phyloP scores from a whole-genome alignment of 495 filamentous ascomycete species.

The Tricharina praecox region DNA sequence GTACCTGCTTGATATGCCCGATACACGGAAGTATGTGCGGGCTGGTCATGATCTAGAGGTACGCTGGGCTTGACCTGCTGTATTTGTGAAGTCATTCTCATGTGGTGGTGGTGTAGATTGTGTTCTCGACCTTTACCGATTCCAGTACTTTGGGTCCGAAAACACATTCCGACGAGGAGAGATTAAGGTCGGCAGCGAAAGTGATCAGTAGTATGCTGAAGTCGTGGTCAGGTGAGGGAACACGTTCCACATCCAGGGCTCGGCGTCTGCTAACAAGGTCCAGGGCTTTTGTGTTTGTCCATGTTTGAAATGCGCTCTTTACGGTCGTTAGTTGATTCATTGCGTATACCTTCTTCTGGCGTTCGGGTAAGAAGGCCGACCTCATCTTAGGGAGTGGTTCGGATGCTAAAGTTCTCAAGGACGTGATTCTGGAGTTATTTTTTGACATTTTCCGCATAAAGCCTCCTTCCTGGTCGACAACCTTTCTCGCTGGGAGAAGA shows the following conservation, averaged over 20 bases:
- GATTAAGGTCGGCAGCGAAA: constrained; percentile 67
- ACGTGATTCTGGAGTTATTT: constrained; percentile 58
- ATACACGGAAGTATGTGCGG: constrained; percentile 58
- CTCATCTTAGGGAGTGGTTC: too few relatives aligned
- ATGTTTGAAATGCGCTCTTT: constrained; percentile 73
- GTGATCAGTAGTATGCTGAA: constrained; percentile 75
- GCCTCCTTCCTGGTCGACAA: constrained; percentile 87
- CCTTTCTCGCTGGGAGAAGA: constrained; percentile 79
- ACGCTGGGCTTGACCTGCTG: not conserved
- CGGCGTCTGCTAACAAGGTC: constrained; percentile 6
- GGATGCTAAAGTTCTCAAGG: constrained; percentile 9
- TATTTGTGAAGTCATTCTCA: not conserved
- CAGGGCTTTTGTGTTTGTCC: constrained; percentile 60
- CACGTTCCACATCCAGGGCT: not conserved
- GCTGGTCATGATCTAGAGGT: constrained; percentile 47
- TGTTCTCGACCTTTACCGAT: constrained; percentile 82
- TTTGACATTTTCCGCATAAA: constrained; percentile 89
- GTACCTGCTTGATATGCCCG: constrained; percentile 72
- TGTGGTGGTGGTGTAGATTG: constrained; percentile 52
- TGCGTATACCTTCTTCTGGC: constrained; percentile 26
- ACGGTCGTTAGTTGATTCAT: constrained; percentile 44
- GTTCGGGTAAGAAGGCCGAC: constrained; percentile 14
- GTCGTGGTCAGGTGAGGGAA: constrained; percentile 55
- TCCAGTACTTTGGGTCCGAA: constrained; percentile 41
- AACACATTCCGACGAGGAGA: constrained; percentile 40